A percentile compares a stretch with the other conserved stretches of the same genome.
phyloP scores from a whole-genome alignment of 495 filamentous ascomycete species.

The Penicillium soppii region DNA sequence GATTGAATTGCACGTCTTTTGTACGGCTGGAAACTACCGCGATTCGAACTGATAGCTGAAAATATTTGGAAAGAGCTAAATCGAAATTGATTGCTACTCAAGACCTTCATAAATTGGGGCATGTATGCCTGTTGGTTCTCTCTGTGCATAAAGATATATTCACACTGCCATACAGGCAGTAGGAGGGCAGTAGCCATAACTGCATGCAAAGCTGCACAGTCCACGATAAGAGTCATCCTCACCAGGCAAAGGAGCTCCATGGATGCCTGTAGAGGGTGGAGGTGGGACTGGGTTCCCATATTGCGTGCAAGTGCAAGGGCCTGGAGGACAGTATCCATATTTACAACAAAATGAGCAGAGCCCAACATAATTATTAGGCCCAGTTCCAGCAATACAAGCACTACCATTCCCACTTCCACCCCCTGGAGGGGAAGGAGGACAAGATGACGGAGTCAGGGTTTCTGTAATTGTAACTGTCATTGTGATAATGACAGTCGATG shows the following conservation, averaged over 20 bases:
- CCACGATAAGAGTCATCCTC: slow-evolving; percentile 38
- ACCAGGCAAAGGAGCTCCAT: slow-evolving; percentile 28
- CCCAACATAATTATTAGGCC: slow-evolving; percentile 39
- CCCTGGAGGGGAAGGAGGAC: slow-evolving; percentile 8
- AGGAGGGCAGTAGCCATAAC: slow-evolving; percentile 41
- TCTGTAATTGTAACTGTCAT: slow-evolving; percentile 13
- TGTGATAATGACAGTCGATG: slow-evolving; percentile 4
- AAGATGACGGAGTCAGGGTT: slow-evolving; percentile 10
- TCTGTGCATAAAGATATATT: too few relatives aligned
- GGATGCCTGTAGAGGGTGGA: slow-evolving; percentile 20
- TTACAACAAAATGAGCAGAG: slow-evolving; percentile 41
- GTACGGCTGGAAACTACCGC: too few relatives aligned
- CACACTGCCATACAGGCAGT: slow-evolving; percentile 30
- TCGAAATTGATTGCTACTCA: too few relatives aligned
- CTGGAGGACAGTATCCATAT: slow-evolving; percentile 41
- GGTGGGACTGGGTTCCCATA: slow-evolving; percentile 27
- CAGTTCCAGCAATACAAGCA: slow-evolving; percentile 36
- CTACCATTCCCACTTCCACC: slow-evolving; percentile 1
- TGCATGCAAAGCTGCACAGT: slow-evolving; percentile 43
- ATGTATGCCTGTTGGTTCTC: too few relatives aligned
- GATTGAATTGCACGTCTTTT: too few relatives aligned
- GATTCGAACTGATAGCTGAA: too few relatives aligned
- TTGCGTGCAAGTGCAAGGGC: slow-evolving; percentile 38
- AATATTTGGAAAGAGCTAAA: too few relatives aligned
- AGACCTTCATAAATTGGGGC: too few relatives aligned